Base-by-base conservation (phyloP, 768 basidiomycete genomes). In the Symmetrospora coprosmae region DNA sequence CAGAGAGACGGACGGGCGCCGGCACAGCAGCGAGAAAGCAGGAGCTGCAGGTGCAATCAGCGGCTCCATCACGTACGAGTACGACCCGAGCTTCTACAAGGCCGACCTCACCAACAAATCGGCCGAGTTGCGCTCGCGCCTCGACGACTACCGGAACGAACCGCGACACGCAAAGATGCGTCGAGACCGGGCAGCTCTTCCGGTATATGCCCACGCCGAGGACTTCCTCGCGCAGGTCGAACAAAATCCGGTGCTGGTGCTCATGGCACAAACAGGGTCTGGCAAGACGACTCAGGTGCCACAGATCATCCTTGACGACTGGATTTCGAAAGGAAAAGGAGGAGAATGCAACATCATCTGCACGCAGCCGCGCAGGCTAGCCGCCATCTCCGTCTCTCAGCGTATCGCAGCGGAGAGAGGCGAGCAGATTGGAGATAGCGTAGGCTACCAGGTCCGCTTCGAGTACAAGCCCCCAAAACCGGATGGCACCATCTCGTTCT, bases 221-320 rank as follows among this genome's bases (percentile, higher is more conserved):
- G 78, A 84, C 9, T 77, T 94, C 39, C 69, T 92, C 50, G 70
- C 77, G 1, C 82, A 84, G 62, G 81, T 96, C 65, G 73, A 75
- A 19, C 73, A 79, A 30, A 81, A 92, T 71, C 85, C 89, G 14
- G 87, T 94, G 60, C 86, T 86, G 0, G 82, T 92, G 66, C 82
- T 84, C 66, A 85, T 88, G 83, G 87, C 87, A 46, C 81, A 85
- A 6, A 89, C 89, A 2, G 87, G 88, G 34, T 89, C 87, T 1
- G 88, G 90, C 1, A 94, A 94, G 75, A 92, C 88, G 6, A 94
- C 90, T 0, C 91, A 96, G 72, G 80, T 94, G 25, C 91, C 91
- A 4, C 91, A 94, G 71, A 77, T 94, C 46, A 82, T 94, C 64
- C 77, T 96, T 48, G 90, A 96, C 67, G 79, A 85, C 40, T 83